Percentiles rank a stretch among this genome's conserved stretches.
phyloP scores from a whole-genome alignment of 345 rosid species.

The Salix suchowensis region DNA sequence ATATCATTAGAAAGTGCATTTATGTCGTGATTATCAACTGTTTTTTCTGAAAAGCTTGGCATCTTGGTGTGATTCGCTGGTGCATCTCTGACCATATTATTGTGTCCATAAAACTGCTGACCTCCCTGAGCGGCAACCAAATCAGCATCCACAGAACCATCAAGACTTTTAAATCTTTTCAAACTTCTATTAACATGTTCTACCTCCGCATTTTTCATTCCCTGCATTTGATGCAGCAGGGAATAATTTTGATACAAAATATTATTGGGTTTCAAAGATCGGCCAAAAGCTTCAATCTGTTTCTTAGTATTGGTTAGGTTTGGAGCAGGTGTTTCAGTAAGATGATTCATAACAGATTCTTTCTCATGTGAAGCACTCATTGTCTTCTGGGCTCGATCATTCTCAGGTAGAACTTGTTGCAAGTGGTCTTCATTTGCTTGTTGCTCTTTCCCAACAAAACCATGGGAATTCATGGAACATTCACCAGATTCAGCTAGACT shows the following conservation, averaged over 20 bases:
- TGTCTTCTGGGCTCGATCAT: conserved; percentile 20
- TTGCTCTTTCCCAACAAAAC: conserved; percentile 36
- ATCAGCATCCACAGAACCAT: conserved; percentile 36
- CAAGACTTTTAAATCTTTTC: conserved; percentile 49
- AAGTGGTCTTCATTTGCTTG: conserved; percentile 25
- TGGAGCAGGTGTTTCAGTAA: conserved; percentile 27
- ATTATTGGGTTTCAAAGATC: conserved; percentile 47
- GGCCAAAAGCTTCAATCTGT: conserved; percentile 59
- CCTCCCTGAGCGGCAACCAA: conserved; percentile 34
- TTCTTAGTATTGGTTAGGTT: conserved; percentile 33
- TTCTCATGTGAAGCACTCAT: conserved; percentile 20
- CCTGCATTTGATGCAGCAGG: conserved; percentile 46
- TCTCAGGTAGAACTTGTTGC: conserved; percentile 24
- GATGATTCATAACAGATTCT: conserved; percentile 23
- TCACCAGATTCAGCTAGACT: conserved; percentile 33
- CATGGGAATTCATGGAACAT: conserved; percentile 30
- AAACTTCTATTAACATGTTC: conserved; percentile 45
- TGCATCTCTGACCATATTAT: conserved; percentile 34
- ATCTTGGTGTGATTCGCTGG: conserved; percentile 19
- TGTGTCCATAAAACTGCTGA: conserved; percentile 35
- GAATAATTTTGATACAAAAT: conserved; percentile 38
- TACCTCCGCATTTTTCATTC: conserved; percentile 43
- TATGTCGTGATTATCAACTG: conserved; percentile 25
- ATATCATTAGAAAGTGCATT: conserved; percentile 32
- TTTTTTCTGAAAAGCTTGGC: conserved; percentile 26